phyloP scores from a whole-genome alignment of 495 filamentous ascomycete genomes.

The Talaromyces liani region DNA sequence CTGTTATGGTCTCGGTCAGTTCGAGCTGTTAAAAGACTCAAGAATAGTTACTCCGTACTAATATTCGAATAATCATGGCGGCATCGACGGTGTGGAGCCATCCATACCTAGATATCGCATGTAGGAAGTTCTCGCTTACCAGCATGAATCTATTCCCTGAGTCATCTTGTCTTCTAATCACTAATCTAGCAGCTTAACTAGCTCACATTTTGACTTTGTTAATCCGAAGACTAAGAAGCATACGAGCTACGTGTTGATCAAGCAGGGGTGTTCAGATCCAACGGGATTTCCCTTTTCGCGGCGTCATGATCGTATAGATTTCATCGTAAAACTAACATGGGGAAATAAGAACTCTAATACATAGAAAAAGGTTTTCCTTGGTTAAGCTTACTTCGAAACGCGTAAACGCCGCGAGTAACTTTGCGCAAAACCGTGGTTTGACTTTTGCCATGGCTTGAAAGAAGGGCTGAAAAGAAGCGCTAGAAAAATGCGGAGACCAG shows the following conservation, averaged over 20 bases:
- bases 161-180: background rate
- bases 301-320: background rate
- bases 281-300: background rate
- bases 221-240: background rate
- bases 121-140: background rate
- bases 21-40: background rate
- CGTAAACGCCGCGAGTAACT: background rate
- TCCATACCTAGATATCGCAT: background rate
- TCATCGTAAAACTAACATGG: background rate
- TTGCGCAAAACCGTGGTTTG: background rate
- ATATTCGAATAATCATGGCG: background rate
- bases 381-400: background rate
- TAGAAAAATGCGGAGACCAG: conserved; percentile 1
- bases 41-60: background rate
- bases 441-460: conserved; percentile 1
- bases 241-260: background rate
- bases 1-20: background rate
- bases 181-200: background rate
- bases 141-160: background rate
- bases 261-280: background rate
- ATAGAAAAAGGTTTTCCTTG: background rate
- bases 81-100: background rate
- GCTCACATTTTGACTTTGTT: background rate
- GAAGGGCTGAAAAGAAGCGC: conserved; percentile 1
- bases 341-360: conserved; percentile 1